Percentiles rank a stretch among this genome's conserved stretches.
phyloP scores from a whole-genome alignment of 139 green algal genomes.

The Coelastrella sp. region DNA sequence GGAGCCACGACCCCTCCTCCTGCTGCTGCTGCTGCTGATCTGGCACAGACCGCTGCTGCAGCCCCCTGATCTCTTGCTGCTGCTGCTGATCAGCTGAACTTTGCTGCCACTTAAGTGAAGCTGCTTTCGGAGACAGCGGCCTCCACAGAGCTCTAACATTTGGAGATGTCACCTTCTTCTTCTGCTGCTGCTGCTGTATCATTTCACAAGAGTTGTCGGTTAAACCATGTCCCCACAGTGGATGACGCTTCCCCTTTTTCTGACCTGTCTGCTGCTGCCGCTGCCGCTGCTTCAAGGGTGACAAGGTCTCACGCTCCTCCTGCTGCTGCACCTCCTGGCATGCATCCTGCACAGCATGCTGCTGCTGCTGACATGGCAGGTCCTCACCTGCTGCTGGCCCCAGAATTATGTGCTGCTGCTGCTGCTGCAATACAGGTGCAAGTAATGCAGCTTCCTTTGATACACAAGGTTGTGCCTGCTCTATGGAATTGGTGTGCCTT shows the following conservation, averaged over 20 bases:
- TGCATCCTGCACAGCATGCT: background rate
- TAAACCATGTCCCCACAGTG: no score
- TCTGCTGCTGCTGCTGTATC: background rate
- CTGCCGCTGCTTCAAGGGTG: background rate
- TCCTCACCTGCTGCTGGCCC: background rate
- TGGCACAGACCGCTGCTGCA: background rate
- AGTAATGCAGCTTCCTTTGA: background rate
- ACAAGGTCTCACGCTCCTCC: no score
- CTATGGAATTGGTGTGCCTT: no score
- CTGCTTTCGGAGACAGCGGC: no score
- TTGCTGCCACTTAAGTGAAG: no score
- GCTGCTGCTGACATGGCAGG: no score
- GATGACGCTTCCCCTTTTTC: no score
- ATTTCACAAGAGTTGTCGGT: no score
- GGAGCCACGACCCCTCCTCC: background rate
- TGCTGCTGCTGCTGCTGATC: background rate
- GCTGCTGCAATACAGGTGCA: background rate
- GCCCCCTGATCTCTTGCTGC: background rate
- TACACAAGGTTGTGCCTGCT: no score
- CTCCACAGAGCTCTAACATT: no score
- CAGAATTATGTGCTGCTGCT: background rate
- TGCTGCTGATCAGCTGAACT: background rate
- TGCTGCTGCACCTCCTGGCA: no score
- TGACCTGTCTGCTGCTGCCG: background rate
- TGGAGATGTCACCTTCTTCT: background rate